Evolutionary conservation across 345 rosid genomes (phyloP).

Genomic region (Adansonia digitata): DNA sequence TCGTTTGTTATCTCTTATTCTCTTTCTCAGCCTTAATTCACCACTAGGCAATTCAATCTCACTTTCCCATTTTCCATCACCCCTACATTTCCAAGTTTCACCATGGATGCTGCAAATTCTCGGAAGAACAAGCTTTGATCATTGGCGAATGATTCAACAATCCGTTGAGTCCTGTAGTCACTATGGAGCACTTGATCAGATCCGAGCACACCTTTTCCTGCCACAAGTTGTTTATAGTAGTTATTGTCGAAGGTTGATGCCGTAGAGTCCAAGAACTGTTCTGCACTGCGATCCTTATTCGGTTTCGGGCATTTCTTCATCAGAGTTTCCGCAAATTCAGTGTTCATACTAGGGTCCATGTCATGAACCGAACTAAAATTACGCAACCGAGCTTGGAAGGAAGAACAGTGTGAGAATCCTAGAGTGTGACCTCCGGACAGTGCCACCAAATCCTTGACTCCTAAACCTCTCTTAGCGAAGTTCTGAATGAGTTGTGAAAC

Average conservation of each 20-base stretch:
- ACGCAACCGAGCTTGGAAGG: slow-evolving; percentile 55
- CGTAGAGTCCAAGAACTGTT: slow-evolving; percentile 61
- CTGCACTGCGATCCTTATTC: slow-evolving; percentile 49
- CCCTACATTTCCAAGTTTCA: slow-evolving; percentile 66
- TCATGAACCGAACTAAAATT: slow-evolving; percentile 54
- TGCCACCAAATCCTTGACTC: slow-evolving; percentile 69
- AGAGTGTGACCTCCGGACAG: slow-evolving; percentile 77
- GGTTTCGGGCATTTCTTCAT: slow-evolving; percentile 43
- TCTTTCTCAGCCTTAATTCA: slow-evolving; percentile 32
- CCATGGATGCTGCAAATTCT: slow-evolving; percentile 67
- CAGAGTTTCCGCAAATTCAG: slow-evolving; percentile 36
- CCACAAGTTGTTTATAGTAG: slow-evolving; percentile 56
- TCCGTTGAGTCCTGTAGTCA: slow-evolving; percentile 52
- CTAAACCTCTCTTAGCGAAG: slow-evolving; percentile 60
- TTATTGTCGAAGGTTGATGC: slow-evolving; percentile 53
- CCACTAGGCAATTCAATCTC: slow-evolving; percentile 43
- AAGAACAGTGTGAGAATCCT: slow-evolving; percentile 85
- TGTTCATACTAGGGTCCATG: slow-evolving; percentile 59
- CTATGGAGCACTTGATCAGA: slow-evolving; percentile 57
- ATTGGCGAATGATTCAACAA: slow-evolving; percentile 50
- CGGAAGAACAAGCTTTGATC: slow-evolving; percentile 60
- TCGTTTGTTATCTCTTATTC: not conserved
- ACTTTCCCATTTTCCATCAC: slow-evolving; percentile 61
- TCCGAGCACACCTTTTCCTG: slow-evolving; percentile 56
- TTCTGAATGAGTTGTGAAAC: slow-evolving; percentile 62